A percentile compares a stretch with the other conserved stretches of the same genome.
Conservation (phyloP, 2,329 filamentous ascomycete species). For the Zasmidium angulare region DNA sequence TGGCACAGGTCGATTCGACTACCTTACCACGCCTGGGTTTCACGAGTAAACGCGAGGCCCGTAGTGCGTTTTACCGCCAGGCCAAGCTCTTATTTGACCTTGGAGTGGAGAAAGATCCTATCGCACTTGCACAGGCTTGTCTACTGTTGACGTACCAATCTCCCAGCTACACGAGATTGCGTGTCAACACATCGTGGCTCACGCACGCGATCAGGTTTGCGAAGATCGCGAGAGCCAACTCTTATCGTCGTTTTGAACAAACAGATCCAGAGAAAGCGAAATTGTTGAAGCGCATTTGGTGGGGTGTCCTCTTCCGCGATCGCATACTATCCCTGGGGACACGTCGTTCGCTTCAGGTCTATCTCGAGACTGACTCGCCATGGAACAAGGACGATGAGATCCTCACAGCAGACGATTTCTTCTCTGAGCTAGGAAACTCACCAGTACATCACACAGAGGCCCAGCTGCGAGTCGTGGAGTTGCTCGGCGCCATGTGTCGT, state of each 20-base stretch:
- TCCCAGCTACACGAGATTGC: constrained; percentile 3
- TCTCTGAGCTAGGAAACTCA: constrained; percentile 10
- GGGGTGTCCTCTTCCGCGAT: constrained; percentile 14
- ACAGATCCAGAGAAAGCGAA: not conserved
- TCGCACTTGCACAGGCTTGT: constrained; percentile 6
- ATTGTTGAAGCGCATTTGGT: constrained; percentile 14
- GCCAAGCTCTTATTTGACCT: constrained; percentile 11
- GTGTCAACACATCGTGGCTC: constrained; percentile 10
- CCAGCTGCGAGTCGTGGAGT: constrained; percentile 5
- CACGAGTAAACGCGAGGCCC: constrained; percentile 5
- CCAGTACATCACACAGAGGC: constrained; percentile 5
- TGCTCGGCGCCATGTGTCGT: constrained; percentile 2
- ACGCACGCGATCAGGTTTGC: constrained; percentile 7
- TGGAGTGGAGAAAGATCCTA: constrained; percentile 6
- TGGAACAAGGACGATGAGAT: not conserved
- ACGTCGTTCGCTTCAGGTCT: constrained; percentile 2
- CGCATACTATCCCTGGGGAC: constrained; percentile 7
- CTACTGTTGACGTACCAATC: constrained; percentile 9
- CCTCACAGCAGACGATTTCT: constrained; percentile 3
- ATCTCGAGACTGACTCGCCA: not conserved
- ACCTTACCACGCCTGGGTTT: constrained; percentile 4
- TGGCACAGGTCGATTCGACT: not conserved
- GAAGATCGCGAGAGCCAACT: constrained; percentile 9
- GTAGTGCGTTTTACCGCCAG: constrained; percentile 5
- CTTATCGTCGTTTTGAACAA: constrained; percentile 3